A percentile compares a stretch with the other conserved stretches of the same genome.
These are phyloP conservation scores for Trichoderma sp. DNA, from an alignment of 2,329 filamentous ascomycete genomes.

Conservation along the genomic window DNA sequence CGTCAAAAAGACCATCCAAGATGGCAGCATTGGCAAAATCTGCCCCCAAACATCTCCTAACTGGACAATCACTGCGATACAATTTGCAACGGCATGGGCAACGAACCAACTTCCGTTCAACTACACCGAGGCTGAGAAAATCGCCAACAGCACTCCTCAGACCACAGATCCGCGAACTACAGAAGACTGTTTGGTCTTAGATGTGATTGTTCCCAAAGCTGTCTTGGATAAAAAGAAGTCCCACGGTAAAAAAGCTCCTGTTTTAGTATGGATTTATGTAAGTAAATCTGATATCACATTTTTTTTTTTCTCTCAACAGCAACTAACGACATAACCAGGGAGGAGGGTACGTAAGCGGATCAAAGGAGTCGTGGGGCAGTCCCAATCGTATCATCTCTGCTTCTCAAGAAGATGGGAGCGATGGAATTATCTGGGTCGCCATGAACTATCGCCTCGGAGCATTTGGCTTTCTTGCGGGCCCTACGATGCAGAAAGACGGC, in stretches of 20 bases:
- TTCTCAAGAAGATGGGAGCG: background rate
- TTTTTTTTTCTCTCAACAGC: too few species aligned
- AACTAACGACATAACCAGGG: background rate
- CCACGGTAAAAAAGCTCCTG: background rate
- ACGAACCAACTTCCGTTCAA: background rate
- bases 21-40: background rate
- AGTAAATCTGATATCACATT: background rate
- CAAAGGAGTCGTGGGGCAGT: background rate
- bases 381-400: background rate
- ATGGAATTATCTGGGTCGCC: background rate
- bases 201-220: background rate
- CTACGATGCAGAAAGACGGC: constrained; percentile 49
- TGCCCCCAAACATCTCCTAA: background rate
- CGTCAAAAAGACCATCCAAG: background rate
- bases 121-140: background rate
- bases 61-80: background rate
- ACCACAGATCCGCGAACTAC: background rate
- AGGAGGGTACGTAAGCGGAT: background rate
- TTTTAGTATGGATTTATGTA: background rate
- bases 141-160: background rate
- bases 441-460: constrained; percentile 56
- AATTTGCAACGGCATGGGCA: background rate
- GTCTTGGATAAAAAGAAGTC: background rate
- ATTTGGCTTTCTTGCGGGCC: constrained; percentile 58
- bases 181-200: background rate